phyloP scores from a whole-genome alignment of 768 basidiomycete genomes.

The Panaeolus papilionaceus region DNA sequence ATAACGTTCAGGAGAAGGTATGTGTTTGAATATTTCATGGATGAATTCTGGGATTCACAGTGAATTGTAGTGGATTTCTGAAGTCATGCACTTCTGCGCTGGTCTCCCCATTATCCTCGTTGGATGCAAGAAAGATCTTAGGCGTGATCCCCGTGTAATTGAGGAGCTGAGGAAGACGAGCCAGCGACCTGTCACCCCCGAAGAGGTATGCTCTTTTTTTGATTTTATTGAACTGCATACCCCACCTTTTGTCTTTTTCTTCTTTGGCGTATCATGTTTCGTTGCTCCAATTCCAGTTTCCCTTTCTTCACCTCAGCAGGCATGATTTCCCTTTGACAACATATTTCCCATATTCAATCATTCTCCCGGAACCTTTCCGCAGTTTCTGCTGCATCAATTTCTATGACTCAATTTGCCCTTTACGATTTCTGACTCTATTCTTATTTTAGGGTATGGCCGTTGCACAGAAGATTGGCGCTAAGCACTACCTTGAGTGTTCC shows the following conservation, averaged over 20 bases:
- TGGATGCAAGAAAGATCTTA: constrained; percentile 98
- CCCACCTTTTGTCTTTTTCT: background rate
- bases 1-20: constrained; percentile 99
- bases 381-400: background rate
- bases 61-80: constrained; percentile 88
- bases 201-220: constrained; percentile 69
- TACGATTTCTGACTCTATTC: constrained; percentile 15
- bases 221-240: constrained; percentile 10
- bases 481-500: constrained; percentile 97
- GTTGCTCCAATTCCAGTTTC: background rate
- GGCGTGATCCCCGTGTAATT: constrained; percentile 91
- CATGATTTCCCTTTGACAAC: background rate
- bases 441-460: constrained; percentile 84
- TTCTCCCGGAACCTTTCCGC: constrained; percentile 1
- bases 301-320: background rate
- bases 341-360: background rate
- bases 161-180: constrained; percentile 94
- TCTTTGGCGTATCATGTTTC: background rate
- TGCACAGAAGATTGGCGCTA: constrained; percentile 95
- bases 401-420: constrained; percentile 10
- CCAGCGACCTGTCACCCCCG: constrained; percentile 92
- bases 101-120: constrained; percentile 96
- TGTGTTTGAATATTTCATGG: constrained; percentile 32
- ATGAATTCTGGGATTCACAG: constrained; percentile 16
- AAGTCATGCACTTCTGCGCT: constrained; percentile 97